A percentile compares a stretch with the other conserved stretches of the same genome.
These are phyloP conservation scores for Mucor saturninus DNA, from an alignment of 371 early-diverging fungal genomes.

Conservation along the genomic window DNA sequence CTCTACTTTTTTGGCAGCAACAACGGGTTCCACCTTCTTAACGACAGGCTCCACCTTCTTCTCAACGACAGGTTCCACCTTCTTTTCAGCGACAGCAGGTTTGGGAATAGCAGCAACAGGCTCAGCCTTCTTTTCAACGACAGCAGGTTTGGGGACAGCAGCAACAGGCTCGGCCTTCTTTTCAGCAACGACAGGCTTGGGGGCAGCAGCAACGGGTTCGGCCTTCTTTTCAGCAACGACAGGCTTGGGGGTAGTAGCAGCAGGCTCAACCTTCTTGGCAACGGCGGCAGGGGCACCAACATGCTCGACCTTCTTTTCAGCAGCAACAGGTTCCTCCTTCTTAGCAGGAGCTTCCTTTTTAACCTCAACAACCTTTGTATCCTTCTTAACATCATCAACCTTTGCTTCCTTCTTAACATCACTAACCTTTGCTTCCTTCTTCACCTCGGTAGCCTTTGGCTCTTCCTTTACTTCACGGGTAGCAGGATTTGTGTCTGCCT, in stretches of 20 bases:
- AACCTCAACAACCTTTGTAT: not conserved
- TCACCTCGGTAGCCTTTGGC: conserved; percentile 8
- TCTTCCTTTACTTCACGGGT: conserved; percentile 2
- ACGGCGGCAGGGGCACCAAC: not conserved
- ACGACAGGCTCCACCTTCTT: not conserved
- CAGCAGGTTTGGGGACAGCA: not conserved
- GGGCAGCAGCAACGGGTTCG: conserved; percentile 1
- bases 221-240: not conserved
- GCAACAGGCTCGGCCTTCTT: conserved; percentile 13
- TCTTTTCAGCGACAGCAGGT: not conserved
- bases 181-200: not conserved
- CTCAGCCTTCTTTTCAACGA: not conserved
- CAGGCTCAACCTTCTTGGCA: not conserved
- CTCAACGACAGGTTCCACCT: conserved; percentile 11
- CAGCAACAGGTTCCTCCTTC: conserved; percentile 4
- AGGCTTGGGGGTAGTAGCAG: not conserved
- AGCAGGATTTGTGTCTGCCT: not conserved
- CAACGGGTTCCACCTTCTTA: not conserved
- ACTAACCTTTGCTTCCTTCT: conserved; percentile 3
- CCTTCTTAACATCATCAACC: not conserved
- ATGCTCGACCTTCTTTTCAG: not conserved
- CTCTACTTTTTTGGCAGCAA: conserved; percentile 6
- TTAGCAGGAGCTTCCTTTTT: conserved; percentile 7
- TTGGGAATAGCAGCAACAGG: conserved; percentile 5
- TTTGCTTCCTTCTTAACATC: conserved; percentile 13